Conservation (phyloP, 345 rosid genomes). For the Boechera stricta region DNA sequence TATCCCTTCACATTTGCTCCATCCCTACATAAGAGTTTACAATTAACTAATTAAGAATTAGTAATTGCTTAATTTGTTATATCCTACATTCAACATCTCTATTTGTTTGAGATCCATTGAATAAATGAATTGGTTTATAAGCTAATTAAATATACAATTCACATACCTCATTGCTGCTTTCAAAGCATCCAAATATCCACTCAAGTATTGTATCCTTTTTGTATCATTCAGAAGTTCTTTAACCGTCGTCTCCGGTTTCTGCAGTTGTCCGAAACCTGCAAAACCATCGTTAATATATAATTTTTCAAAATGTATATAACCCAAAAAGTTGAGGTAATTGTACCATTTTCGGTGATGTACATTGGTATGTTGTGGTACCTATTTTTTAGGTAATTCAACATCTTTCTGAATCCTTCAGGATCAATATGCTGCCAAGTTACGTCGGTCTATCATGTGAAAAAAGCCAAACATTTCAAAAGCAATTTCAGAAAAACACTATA, state of each 20-base stretch:
- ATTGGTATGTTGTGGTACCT: conserved; percentile 63
- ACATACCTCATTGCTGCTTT: conserved; percentile 58
- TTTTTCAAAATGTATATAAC: neutral
- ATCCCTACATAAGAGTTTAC: conserved; percentile 45
- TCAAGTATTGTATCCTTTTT: conserved; percentile 59
- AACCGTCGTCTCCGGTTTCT: conserved; percentile 28
- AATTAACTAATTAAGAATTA: neutral
- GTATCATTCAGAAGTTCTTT: conserved; percentile 53
- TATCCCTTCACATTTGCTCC: conserved; percentile 87
- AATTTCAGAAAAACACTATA: neutral
- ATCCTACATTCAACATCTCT: neutral
- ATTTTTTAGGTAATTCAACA: conserved; percentile 53
- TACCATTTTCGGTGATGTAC: conserved; percentile 72
- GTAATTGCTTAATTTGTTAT: conserved; percentile 3
- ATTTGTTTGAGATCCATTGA: neutral
- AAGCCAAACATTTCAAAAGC: neutral
- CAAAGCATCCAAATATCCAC: conserved; percentile 55
- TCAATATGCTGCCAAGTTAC: conserved; percentile 56
- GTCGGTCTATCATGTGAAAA: conserved; percentile 51
- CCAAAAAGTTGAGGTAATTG: neutral
- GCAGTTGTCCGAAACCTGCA: conserved; percentile 55
- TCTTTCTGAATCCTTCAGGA: conserved; percentile 57
- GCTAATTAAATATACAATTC: neutral
- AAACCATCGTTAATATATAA: neutral
- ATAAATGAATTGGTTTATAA: neutral